Conservation (phyloP, 805 yeast species). For the Zygoascus tannicola region DNA sequence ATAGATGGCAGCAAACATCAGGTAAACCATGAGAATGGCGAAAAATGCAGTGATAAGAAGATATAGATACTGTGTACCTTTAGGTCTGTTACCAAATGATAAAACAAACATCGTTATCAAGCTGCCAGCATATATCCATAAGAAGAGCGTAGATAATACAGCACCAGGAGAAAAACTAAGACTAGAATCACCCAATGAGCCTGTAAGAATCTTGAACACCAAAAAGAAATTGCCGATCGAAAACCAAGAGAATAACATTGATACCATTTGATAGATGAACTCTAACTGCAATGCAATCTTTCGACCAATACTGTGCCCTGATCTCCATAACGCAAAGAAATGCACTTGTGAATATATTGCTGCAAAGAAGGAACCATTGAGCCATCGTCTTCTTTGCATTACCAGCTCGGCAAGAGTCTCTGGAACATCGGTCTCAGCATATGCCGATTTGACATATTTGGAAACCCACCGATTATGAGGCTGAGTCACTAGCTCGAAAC, state of each 20-base stretch:
- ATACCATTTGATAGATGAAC: conserved; percentile 65
- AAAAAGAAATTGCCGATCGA: conserved; percentile 82
- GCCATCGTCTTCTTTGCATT: conserved; percentile 91
- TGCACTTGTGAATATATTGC: conserved; percentile 80
- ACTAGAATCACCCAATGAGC: conserved; percentile 56
- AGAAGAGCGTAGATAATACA: conserved; percentile 63
- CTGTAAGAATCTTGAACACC: conserved; percentile 80
- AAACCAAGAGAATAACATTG: conserved; percentile 82
- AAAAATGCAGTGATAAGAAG: conserved; percentile 65
- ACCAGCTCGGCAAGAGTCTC: conserved; percentile 78
- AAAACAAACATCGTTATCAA: conserved; percentile 78
- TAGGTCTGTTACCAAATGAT: conserved; percentile 89
- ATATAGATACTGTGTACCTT: conserved; percentile 77
- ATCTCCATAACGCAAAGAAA: conserved; percentile 63
- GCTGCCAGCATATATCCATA: conserved; percentile 79
- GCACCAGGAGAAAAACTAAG: conserved; percentile 65
- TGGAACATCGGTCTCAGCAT: conserved; percentile 94
- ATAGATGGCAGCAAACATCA: conserved; percentile 78
- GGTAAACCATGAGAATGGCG: conserved; percentile 80
- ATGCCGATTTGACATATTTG: conserved; percentile 77
- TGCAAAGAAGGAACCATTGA: conserved; percentile 94
- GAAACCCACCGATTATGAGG: conserved; percentile 62
- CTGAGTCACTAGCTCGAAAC: conserved; percentile 93
- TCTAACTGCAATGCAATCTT: conserved; percentile 68
- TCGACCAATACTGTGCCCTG: conserved; percentile 58